Percentiles rank a stretch among this genome's conserved stretches.
phyloP scores from a whole-genome alignment of 306 rosid genomes.

The Rubus parviflorus region DNA sequence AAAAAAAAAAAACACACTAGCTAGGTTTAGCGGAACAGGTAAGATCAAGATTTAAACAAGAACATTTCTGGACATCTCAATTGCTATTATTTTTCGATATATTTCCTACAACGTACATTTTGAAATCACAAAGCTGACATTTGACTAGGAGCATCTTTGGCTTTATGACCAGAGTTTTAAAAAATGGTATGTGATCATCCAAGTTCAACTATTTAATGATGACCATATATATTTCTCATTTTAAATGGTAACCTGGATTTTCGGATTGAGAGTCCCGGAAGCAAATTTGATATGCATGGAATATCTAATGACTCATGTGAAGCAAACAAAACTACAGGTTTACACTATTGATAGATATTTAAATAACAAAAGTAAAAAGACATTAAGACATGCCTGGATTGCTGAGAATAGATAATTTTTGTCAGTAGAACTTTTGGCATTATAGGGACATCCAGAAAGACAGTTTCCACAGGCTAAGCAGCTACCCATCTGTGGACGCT shows the following conservation, averaged over 20 bases:
- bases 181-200: background rate
- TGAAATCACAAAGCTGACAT: background rate
- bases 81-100: background rate
- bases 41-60: background rate
- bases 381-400: constrained; percentile 26
- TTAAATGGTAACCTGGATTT: background rate
- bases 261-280: too few relatives aligned
- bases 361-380: background rate
- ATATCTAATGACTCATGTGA: background rate
- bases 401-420: constrained; percentile 32
- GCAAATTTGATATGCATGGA: background rate
- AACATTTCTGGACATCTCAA: background rate
- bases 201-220: background rate
- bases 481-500: constrained; percentile 10
- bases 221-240: background rate
- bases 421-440: constrained; percentile 39
- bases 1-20: constrained; percentile 9
- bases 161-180: background rate
- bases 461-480: constrained; percentile 42
- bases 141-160: background rate
- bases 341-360: background rate
- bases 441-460: constrained; percentile 40
- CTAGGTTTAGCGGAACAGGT: background rate
- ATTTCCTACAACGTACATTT: background rate
- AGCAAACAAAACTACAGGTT: background rate